Evolutionary conservation across 177 flowering plant genomes (phyloP), one percentile per base, ranked within the genome.

Genomic region (Vitis hybrid): DNA sequence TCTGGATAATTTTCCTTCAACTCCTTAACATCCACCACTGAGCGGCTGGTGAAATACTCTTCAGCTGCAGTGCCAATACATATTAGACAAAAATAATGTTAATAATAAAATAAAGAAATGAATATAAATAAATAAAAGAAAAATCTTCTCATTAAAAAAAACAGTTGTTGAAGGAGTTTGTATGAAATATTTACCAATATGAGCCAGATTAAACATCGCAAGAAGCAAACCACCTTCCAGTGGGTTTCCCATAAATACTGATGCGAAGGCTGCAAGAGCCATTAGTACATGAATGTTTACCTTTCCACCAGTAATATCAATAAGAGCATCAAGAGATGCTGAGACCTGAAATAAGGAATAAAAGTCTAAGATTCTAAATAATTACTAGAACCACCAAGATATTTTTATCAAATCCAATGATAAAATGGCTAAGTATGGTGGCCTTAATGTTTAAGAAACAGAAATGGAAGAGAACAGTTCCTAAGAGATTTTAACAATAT

Each of bases 211-310:
- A 79, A 95, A 95, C 99, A 95, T 95, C 7, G 95, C 95, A 73
- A 95, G 88, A 76, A 95, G 98, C 69, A 95, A 74, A 58, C 95
- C 98, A 72, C 99, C 99, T 86, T 95, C 99, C 80, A 95, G 78
- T 29, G 91, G 29, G 69, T 91, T 95, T 51, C 99, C 98, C 99
- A 95, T 93, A 78, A 93, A 87, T 15, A 89, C 80, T 7, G 99
- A 93, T 62, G 99, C 97, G 86, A 95, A 93, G 71, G 91, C 98
- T 3, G 99, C 97, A 57, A 95, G 86, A 29, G 99, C 98, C 99
- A 95, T 95, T 55, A 95, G 80, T 39, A 95, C 99, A 80, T 95
- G 99, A 67, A 95, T 95, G 69, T 93, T 95, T 22, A 95, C 92
- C 70, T 81, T 95, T 26, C 98, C 99, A 69, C 92, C 97, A 70